Evolutionary conservation across 129 eudicot species (phyloP), one percentile per base, ranked within the genome.

Genomic region (Daucus carota): DNA sequence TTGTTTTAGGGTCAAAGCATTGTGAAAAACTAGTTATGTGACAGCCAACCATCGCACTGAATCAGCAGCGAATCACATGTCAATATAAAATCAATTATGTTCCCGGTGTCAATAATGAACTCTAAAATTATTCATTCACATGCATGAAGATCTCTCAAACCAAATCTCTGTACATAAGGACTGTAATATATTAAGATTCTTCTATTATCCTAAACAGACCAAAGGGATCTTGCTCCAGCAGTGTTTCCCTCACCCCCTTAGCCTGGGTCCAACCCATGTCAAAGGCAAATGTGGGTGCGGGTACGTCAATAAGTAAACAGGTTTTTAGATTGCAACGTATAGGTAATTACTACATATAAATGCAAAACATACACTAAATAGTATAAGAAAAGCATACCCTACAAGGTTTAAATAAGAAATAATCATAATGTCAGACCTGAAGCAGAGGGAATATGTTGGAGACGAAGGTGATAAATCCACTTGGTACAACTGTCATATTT

Each of bases 391-490:
- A 20, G 32, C 29, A 40, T 4, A 40, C 47, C 29, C 62, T 54
- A 22, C 46, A 8, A 9, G 18, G 50, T 41, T 22, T 70, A 1
- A 13, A 9, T 57, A 12, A 43, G 6, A 45, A 26, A 29, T 34
- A 45, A 22, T 34, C 46, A 44, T 62, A 72, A 70, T 12, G 16
- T 7, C 80, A 32, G 73, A 91, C 98, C 96, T 91, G 97, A 78
- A 94, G 97, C 68, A 91, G 80, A 69, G 98, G 98, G 76, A 91
- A 84, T 83, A 94, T 87, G 44, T 73, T 72, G 18, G 90, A 77
- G 77, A 89, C 97, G 71, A 94, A 94, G 70, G 92, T 73, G 50
- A 91, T 81, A 78, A 89, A 89, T 42, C 92, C 89, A 76, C 83
- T 85, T 52, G 88, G 93, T 63, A 78, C 77, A 34, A 73, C 50